A percentile compares a stretch with the other conserved stretches of the same genome.
These are phyloP conservation scores for Yarrowia sp. DNA, from an alignment of 805 yeast genomes.

Conservation along the genomic window DNA sequence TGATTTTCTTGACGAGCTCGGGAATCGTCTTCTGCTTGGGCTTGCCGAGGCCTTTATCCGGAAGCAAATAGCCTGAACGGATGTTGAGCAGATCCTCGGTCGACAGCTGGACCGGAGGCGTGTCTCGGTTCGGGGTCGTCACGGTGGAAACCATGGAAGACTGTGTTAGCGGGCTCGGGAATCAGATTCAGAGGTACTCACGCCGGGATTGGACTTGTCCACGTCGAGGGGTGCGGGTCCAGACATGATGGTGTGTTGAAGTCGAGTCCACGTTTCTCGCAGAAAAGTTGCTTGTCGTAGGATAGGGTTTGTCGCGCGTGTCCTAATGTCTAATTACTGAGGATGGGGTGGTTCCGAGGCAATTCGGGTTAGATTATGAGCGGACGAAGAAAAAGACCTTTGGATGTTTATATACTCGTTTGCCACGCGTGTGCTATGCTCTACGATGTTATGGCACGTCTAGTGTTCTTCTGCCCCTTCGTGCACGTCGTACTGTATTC, in stretches of 20 bases:
- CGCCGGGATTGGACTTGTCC: constrained; percentile 26
- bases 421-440: too few relatives aligned
- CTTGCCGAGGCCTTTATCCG: constrained; percentile 24
- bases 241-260: constrained; percentile 19
- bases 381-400: too few relatives aligned
- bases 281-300: constrained; percentile 21
- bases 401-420: too few relatives aligned
- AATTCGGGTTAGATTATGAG: too few relatives aligned
- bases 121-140: constrained; percentile 26
- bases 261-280: constrained; percentile 25
- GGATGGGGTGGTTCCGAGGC: too few relatives aligned
- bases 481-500: too few relatives aligned
- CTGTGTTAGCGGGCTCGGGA: neutral
- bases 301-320: constrained; percentile 27
- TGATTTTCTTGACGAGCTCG: constrained; percentile 56
- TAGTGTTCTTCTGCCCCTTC: too few relatives aligned
- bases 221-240: constrained; percentile 22
- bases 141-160: constrained; percentile 25
- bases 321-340: neutral
- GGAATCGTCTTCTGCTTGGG: constrained; percentile 14
- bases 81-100: constrained; percentile 23
- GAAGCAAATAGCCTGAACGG: constrained; percentile 11
- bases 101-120: constrained; percentile 26
- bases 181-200: neutral
- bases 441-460: too few relatives aligned